Evolutionary conservation across 352 stramenopile species (phyloP), one percentile per base, ranked within the genome.

Genomic region (Phytophthora colocasiae): DNA sequence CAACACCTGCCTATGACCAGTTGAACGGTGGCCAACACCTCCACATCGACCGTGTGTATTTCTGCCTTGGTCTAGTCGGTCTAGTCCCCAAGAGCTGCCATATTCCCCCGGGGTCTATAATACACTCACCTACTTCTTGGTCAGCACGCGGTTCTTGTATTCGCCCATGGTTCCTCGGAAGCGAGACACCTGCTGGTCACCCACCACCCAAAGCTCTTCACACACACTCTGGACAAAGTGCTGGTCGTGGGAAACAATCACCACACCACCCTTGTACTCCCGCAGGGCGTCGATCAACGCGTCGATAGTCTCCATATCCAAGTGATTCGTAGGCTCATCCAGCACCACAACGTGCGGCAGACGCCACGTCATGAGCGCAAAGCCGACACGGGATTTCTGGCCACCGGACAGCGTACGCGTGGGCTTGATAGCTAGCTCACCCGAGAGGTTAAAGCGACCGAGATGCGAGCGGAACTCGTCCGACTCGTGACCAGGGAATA

Each of bases 181-280:
- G 26, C 83, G 84, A 49, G 73, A 51, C 36, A 96, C 88, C 65
- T 93, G 90, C 55, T 90, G 52, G 24, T 93, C 73, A 41, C 83
- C 84, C 6, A 96, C 88, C 46, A 96, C 88, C 95, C 95, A 99
- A 5, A 99, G 75, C 74, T 99, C 95, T 32, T 92, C 72, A 65
- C 93, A 98, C 38, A 98, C 91, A 61, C 97, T 96, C 43, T 94
- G 98, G 67, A 99, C 96, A 64, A 99, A 99, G 81, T 99, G 98
- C 74, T 98, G 88, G 91, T 99, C 96, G 80, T 99, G 97, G 3
- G 94, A 98, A 15, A 99, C 96, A 44, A 99, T 89, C 55, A 99
- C 81, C 5, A 98, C 96, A 63, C 94, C 97, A 46, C 98, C 97
- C 62, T 97, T 97, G 90, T 98, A 99, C 44, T 95, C 89, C 17